Base-by-base conservation (phyloP, 2,329 filamentous ascomycete species). In the Neocatenulostroma microsporum region DNA sequence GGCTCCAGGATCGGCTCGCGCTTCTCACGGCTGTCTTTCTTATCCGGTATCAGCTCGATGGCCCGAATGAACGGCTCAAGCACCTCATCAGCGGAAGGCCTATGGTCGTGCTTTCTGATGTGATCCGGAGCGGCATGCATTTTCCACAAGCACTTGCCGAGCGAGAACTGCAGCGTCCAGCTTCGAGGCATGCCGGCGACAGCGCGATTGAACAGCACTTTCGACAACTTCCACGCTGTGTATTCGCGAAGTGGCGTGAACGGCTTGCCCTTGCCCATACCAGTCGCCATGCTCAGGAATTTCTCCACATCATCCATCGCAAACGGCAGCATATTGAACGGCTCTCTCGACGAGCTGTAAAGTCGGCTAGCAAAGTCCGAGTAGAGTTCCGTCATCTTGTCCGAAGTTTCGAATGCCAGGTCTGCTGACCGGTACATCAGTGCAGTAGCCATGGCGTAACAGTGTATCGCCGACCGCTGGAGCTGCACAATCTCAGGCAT, bases 1-100 rank as follows among this genome's bases (percentile, higher is more conserved):
- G 88, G 88, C 57, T 94, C 88, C 12, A 95, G 72, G 17, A 93
- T 80, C 0, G 84, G 86, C 42, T 94, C 86, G 24, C 78, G 54
- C 70, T 74, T 69, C 49, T 82, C 74, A 48, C 69, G 70, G 41
- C 74, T 73, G 42, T 73, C 69, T 35, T 53, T 57, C 37, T 48
- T 52, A 37, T 55, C 48, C 32, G 80, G 79, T 17, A 81, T 60
- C 7, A 68, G 67, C 37, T 78, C 69, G 38, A 84, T 75, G 2
- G 80, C 73, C 42, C 71, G 69, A 11, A 71, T 61, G 38, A 81
- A 68, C 8, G 72, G 66, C 36, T 74, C 66, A 2, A 83, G 55
- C 7, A 82, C 69, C 38, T 71, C 63, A 20, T 60, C 51, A 40
- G 56, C 61, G 3, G 46, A 47, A 18, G 63, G 61, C 5, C 46